Evolutionary conservation across 2,329 filamentous ascomycete species (phyloP).

Genomic region (Trichoderma sp.): DNA sequence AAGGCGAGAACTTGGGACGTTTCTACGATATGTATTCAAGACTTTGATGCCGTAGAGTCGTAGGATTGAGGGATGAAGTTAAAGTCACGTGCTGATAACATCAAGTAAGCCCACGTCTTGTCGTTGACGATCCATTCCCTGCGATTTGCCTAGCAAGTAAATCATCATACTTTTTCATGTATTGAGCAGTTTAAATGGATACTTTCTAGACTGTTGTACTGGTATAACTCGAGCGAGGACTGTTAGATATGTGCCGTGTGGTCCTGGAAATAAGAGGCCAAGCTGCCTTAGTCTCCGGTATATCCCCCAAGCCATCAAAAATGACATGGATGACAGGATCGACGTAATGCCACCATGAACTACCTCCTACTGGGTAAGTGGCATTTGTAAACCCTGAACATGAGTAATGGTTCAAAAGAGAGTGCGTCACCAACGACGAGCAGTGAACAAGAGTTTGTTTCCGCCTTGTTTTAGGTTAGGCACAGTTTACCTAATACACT

Average conservation of each 20-base stretch:
- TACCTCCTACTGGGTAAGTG: background rate
- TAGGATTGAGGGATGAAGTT: background rate
- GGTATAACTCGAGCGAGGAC: background rate
- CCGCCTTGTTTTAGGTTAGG: background rate
- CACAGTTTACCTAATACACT: background rate
- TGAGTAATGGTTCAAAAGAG: background rate
- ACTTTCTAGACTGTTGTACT: background rate
- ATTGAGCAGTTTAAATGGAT: background rate
- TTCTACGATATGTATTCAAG: background rate
- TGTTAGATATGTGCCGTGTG: background rate
- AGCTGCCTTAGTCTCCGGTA: no score
- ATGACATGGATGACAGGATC: background rate
- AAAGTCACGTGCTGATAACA: slow-evolving; percentile 7
- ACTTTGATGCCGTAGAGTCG: background rate
- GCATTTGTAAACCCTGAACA: background rate
- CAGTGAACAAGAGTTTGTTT: background rate
- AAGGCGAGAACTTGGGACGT: background rate
- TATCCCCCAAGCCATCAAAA: no score
- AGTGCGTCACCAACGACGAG: background rate
- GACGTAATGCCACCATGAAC: background rate
- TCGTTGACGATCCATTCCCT: background rate
- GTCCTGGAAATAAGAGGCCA: no score
- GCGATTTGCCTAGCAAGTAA: background rate
- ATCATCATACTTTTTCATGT: background rate
- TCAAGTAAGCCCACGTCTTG: background rate